Percentiles rank a stretch among this genome's conserved stretches.
Evolutionary conservation across 176 grass and related monocot species (phyloP).

Genomic region (Tillandsia leiboldiana): DNA sequence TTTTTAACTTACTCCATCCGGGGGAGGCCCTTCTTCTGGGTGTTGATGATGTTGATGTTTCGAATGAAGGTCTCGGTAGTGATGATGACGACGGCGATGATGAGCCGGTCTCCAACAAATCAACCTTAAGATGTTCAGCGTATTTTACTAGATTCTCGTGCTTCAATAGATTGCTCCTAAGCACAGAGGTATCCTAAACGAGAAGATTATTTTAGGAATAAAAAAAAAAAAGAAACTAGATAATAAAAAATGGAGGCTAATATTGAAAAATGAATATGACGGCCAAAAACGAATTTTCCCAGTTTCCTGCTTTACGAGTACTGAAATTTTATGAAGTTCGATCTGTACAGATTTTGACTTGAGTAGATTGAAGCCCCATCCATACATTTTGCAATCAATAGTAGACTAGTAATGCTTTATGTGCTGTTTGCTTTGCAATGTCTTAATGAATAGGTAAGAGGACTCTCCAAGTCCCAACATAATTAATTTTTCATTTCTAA

Average conservation of each 20-base stretch:
- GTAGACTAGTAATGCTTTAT: too few relatives aligned
- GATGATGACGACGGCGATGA: slow-evolving; percentile 33
- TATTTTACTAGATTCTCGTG: slow-evolving; percentile 69
- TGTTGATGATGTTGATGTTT: slow-evolving; percentile 35
- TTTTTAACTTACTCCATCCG: slow-evolving; percentile 36
- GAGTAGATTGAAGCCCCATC: too few relatives aligned
- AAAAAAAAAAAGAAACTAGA: not conserved
- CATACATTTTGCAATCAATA: too few relatives aligned
- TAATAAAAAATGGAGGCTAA: not conserved
- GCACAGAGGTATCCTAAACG: slow-evolving; percentile 56
- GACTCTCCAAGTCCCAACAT: not conserved
- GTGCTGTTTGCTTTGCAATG: too few relatives aligned
- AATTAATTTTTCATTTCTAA: not conserved
- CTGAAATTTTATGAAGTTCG: too few relatives aligned
- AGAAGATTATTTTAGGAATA: not conserved
- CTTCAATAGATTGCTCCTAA: slow-evolving; percentile 58
- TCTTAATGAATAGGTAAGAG: not conserved
- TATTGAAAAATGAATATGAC: too few relatives aligned
- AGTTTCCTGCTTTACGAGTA: too few relatives aligned
- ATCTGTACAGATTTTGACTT: too few relatives aligned
- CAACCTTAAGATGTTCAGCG: slow-evolving; percentile 41
- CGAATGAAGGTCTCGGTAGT: slow-evolving; percentile 28
- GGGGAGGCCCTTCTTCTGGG: slow-evolving; percentile 59
- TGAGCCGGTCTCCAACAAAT: slow-evolving; percentile 33
- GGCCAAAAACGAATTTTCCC: too few relatives aligned